These are phyloP conservation scores for Boechera divaricarpa DNA, from an alignment of 345 rosid genomes.

Conservation along the genomic window DNA sequence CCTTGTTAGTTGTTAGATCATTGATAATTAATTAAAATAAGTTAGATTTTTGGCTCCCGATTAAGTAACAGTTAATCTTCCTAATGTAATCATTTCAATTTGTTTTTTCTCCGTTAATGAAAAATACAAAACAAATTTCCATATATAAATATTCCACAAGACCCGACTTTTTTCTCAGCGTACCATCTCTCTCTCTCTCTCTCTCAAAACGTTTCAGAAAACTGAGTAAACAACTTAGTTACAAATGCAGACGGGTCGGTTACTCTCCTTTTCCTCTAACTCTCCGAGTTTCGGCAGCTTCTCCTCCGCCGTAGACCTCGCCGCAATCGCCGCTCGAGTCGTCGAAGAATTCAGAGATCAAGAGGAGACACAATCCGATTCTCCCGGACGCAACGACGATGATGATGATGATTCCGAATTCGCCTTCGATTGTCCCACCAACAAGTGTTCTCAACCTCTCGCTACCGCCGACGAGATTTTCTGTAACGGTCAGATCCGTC, in stretches of 20 bases:
- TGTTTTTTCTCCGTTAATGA: slow-evolving; percentile 18
- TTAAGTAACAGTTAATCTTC: slow-evolving; percentile 2
- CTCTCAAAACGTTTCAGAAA: slow-evolving; percentile 21
- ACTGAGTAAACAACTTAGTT: slow-evolving; percentile 3
- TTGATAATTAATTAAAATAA: background rate
- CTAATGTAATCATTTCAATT: slow-evolving; percentile 26
- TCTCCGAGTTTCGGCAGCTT: slow-evolving; percentile 50
- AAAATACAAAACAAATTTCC: background rate
- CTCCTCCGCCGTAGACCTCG: slow-evolving; percentile 52
- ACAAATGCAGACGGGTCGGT: slow-evolving; percentile 52
- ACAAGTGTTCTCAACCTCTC: slow-evolving; percentile 42
- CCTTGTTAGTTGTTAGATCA: slow-evolving; percentile 10
- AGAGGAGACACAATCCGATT: slow-evolving; percentile 27
- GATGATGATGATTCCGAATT: slow-evolving; percentile 54
- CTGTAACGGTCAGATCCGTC: slow-evolving; percentile 69
- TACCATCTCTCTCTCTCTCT: slow-evolving; percentile 17
- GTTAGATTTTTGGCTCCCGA: slow-evolving; percentile 27
- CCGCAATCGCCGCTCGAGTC: slow-evolving; percentile 57
- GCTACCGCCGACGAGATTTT: slow-evolving; percentile 70
- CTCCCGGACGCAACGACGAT: slow-evolving; percentile 5
- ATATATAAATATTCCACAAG: slow-evolving; percentile 17
- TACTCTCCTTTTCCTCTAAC: slow-evolving; percentile 52
- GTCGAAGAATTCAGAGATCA: slow-evolving; percentile 53
- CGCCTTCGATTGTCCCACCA: slow-evolving; percentile 50
- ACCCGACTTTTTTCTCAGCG: slow-evolving; percentile 30